Evolutionary conservation across 202 grass and related monocot genomes (phyloP).

Genomic region (Alloteropsis angusta): DNA sequence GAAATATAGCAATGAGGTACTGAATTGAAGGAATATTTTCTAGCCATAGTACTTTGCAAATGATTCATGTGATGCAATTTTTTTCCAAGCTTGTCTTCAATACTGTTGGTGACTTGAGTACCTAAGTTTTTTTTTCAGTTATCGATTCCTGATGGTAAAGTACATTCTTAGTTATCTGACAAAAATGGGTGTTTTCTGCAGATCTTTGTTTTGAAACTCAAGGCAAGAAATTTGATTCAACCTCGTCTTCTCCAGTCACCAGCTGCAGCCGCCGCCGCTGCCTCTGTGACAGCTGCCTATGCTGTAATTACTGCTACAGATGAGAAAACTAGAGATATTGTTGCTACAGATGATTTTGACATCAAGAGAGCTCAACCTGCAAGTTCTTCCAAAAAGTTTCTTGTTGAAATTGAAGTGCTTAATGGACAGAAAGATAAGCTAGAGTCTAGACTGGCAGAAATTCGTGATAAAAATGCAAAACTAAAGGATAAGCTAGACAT

Average conservation of each 20-base stretch:
- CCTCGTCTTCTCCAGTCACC: slow-evolving; percentile 82
- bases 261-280: slow-evolving; percentile 57
- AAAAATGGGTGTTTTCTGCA: slow-evolving; percentile 22
- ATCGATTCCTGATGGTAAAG: neutral
- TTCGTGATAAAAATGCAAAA: slow-evolving; percentile 65
- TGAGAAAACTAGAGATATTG: slow-evolving; percentile 48
- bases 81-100: neutral
- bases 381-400: slow-evolving; percentile 39
- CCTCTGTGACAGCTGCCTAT: slow-evolving; percentile 87
- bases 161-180: neutral
- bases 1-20: slow-evolving; percentile 92
- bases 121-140: neutral
- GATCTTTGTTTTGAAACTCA: slow-evolving; percentile 81
- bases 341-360: slow-evolving; percentile 45
- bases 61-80: neutral
- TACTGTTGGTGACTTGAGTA: neutral
- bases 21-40: neutral
- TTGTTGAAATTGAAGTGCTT: slow-evolving; percentile 42
- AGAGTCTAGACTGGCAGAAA: slow-evolving; percentile 53
- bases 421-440: slow-evolving; percentile 47
- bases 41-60: slow-evolving; percentile 3
- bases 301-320: slow-evolving; percentile 61
- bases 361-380: slow-evolving; percentile 50
- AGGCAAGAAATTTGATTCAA: slow-evolving; percentile 46
- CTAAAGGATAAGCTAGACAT: slow-evolving; percentile 58